These are phyloP conservation scores for Mycena venus DNA, from an alignment of 768 basidiomycete species.

Conservation along the genomic window DNA sequence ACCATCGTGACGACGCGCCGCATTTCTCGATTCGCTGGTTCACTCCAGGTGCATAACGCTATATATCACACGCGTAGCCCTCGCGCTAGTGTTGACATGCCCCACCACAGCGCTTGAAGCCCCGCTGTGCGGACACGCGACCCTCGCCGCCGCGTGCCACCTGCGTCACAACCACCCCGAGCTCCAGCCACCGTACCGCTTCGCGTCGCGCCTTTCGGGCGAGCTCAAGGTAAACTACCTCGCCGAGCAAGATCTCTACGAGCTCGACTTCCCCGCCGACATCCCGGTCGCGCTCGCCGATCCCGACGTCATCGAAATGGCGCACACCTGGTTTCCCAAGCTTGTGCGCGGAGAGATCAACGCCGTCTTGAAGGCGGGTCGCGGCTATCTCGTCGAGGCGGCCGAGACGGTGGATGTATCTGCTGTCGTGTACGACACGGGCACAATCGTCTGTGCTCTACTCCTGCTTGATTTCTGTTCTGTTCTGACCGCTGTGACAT, in stretches of 20 bases:
- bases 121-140: slow-evolving; percentile 32
- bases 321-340: slow-evolving; percentile 27
- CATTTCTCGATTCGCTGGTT: slow-evolving; percentile 34
- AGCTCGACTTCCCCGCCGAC: slow-evolving; percentile 31
- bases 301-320: slow-evolving; percentile 6
- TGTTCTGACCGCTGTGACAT: neutral
- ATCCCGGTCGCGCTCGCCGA: slow-evolving; percentile 14
- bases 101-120: slow-evolving; percentile 22
- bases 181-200: slow-evolving; percentile 32
- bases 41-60: slow-evolving; percentile 23
- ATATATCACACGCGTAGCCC: neutral
- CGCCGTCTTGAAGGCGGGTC: slow-evolving; percentile 2
- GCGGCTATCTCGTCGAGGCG: slow-evolving; percentile 27
- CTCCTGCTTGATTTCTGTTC: neutral
- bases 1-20: slow-evolving; percentile 27
- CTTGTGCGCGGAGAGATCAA: slow-evolving; percentile 21
- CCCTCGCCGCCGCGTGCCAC: slow-evolving; percentile 27
- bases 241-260: slow-evolving; percentile 20
- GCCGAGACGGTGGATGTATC: slow-evolving; percentile 28
- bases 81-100: neutral
- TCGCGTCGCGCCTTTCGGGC: slow-evolving; percentile 27
- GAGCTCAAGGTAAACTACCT: slow-evolving; percentile 25
- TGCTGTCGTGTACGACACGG: neutral
- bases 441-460: slow-evolving; percentile 7
- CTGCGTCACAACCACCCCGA: slow-evolving; percentile 20